A percentile compares a stretch with the other conserved stretches of the same genome.
Conservation (phyloP, 1,139 yeast genomes). For the Hyphopichia fennica region DNA sequence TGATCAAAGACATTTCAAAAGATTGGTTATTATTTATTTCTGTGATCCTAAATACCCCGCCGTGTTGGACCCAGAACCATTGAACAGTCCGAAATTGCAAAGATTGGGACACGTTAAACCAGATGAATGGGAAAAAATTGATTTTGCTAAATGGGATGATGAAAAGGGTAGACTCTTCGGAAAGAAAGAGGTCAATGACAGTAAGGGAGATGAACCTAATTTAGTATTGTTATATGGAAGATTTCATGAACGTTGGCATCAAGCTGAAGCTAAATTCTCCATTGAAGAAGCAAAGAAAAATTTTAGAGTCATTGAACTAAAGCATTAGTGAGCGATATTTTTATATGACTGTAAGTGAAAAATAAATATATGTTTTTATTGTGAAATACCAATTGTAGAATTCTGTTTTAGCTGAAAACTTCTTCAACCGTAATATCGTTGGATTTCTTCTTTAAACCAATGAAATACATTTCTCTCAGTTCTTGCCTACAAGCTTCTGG, state of each 20-base stretch:
- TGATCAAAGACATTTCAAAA: slow-evolving; percentile 21
- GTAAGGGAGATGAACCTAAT: slow-evolving; percentile 38
- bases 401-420: not conserved
- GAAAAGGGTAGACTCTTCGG: slow-evolving; percentile 44
- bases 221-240: slow-evolving; percentile 38
- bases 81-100: slow-evolving; percentile 36
- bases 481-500: slow-evolving; percentile 40
- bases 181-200: slow-evolving; percentile 24
- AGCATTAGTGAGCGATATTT: not conserved
- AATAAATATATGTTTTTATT: not conserved
- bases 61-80: slow-evolving; percentile 38
- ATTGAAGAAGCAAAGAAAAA: slow-evolving; percentile 18
- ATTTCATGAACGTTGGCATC: slow-evolving; percentile 45
- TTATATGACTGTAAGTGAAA: too few relatives aligned
- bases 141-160: slow-evolving; percentile 36
- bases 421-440: not conserved
- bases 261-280: slow-evolving; percentile 16
- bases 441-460: slow-evolving; percentile 24
- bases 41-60: slow-evolving; percentile 25
- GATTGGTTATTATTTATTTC: slow-evolving; percentile 29
- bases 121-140: slow-evolving; percentile 36
- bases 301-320: slow-evolving; percentile 14
- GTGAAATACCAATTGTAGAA: not conserved
- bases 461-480: slow-evolving; percentile 41
- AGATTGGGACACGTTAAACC: slow-evolving; percentile 32